phyloP scores from a whole-genome alignment of 202 grass and related monocot genomes.

The Bolboschoenoplectus hybrid region DNA sequence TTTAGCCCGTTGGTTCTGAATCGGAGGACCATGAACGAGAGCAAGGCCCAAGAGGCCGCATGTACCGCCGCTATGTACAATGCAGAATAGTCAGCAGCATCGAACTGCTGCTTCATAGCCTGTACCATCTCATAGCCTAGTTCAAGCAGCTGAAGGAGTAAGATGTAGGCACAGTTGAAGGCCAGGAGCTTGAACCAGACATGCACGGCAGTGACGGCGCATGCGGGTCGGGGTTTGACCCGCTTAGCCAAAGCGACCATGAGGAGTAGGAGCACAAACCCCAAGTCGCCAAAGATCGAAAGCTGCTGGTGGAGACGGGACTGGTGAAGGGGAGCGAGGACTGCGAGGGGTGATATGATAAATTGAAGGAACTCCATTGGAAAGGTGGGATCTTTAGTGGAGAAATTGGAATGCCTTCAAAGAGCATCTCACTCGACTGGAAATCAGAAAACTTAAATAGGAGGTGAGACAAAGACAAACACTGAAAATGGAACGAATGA shows the following conservation, averaged over 20 bases:
- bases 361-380: slow-evolving; percentile 31
- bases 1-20: slow-evolving; percentile 46
- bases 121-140: slow-evolving; percentile 57
- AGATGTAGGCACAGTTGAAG: slow-evolving; percentile 54
- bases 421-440: slow-evolving; percentile 48
- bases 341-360: slow-evolving; percentile 57
- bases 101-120: slow-evolving; percentile 27
- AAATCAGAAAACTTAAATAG: slow-evolving; percentile 46
- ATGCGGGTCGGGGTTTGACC: background rate
- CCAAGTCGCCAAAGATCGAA: slow-evolving; percentile 48
- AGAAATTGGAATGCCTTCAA: slow-evolving; percentile 36
- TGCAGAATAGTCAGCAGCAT: slow-evolving; percentile 4
- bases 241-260: background rate
- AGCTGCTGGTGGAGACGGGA: slow-evolving; percentile 50
- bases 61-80: slow-evolving; percentile 60
- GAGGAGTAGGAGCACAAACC: slow-evolving; percentile 28
- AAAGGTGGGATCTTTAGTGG: slow-evolving; percentile 18
- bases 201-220: background rate
- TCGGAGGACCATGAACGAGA: slow-evolving; percentile 56
- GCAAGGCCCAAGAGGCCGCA: slow-evolving; percentile 57
- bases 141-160: slow-evolving; percentile 50
- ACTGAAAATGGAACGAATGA: slow-evolving; percentile 43
- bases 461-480: slow-evolving; percentile 59
- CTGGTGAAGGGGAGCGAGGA: slow-evolving; percentile 47
- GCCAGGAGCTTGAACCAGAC: slow-evolving; percentile 48